These are phyloP conservation scores for Rhodotorula sp. DNA, from an alignment of 1,284 basidiomycete species.

Conservation along the genomic window DNA sequence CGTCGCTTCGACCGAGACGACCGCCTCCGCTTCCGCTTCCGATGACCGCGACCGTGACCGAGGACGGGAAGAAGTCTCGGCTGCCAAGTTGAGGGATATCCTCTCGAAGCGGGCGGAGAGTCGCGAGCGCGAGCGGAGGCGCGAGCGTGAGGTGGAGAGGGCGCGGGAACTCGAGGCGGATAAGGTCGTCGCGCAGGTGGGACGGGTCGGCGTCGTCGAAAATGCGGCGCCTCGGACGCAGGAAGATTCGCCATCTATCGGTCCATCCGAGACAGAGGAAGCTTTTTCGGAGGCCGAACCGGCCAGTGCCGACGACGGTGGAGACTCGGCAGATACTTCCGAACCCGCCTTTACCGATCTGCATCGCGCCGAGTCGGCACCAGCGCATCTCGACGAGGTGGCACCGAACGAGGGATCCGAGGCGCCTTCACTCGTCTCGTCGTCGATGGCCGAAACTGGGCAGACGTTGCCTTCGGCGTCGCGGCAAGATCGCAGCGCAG, in stretches of 20 bases:
- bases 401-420: neutral
- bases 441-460: too few relatives aligned
- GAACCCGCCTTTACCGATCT: neutral
- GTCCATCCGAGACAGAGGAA: too few relatives aligned
- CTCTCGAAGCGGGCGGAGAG: constrained; percentile 26
- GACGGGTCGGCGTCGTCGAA: neutral
- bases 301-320: too few relatives aligned
- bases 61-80: constrained; percentile 20
- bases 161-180: neutral
- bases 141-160: neutral
- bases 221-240: neutral
- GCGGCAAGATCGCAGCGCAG: neutral
- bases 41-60: neutral
- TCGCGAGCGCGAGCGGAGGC: constrained; percentile 24
- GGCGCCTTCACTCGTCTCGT: too few relatives aligned
- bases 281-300: too few relatives aligned
- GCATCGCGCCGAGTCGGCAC: neutral
- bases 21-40: neutral
- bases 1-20: constrained; percentile 4
- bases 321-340: too few relatives aligned
- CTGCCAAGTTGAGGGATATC: constrained; percentile 32
- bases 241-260: neutral
- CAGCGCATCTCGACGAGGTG: neutral
- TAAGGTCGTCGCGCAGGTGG: neutral
- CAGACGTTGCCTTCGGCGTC: neutral